These are phyloP conservation scores for Neolentinus lepideus DNA, from an alignment of 1,284 basidiomycete genomes.

Conservation along the genomic window DNA sequence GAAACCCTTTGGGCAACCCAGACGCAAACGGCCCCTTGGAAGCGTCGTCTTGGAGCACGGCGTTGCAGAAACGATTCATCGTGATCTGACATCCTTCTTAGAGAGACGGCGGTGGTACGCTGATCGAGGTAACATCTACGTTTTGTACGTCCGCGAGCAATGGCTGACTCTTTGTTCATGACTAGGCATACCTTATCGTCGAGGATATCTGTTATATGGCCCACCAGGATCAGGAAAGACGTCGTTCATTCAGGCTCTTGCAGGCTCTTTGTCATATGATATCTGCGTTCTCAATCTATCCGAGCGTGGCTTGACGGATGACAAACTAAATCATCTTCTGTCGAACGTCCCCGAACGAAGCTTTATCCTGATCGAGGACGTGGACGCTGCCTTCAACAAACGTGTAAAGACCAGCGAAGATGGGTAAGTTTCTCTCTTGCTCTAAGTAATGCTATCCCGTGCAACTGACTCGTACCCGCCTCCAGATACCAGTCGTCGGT, in stretches of 20 bases:
- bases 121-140: conserved; percentile 64
- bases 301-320: conserved; percentile 93
- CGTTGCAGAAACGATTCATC: conserved; percentile 72
- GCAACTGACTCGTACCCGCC: conserved; percentile 9
- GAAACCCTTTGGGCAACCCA: conserved; percentile 92
- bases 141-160: neutral
- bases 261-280: conserved; percentile 89
- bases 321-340: conserved; percentile 92
- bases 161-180: neutral
- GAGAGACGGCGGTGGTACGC: conserved; percentile 90
- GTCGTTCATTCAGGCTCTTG: conserved; percentile 96
- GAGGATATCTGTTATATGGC: conserved; percentile 93
- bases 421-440: conserved; percentile 47
- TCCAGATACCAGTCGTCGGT: conserved; percentile 86
- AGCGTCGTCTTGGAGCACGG: conserved; percentile 90
- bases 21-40: conserved; percentile 79
- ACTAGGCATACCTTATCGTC: conserved; percentile 93
- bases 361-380: conserved; percentile 92
- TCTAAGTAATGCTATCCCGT: neutral
- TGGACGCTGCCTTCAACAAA: conserved; percentile 97
- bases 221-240: conserved; percentile 98
- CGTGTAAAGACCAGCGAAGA: conserved; percentile 86
- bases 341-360: conserved; percentile 91
- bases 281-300: conserved; percentile 96
- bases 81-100: conserved; percentile 82